Evolutionary conservation across 1,284 basidiomycete genomes (phyloP), one percentile per base, ranked within the genome.

Genomic region (Thecaphora frezii): DNA sequence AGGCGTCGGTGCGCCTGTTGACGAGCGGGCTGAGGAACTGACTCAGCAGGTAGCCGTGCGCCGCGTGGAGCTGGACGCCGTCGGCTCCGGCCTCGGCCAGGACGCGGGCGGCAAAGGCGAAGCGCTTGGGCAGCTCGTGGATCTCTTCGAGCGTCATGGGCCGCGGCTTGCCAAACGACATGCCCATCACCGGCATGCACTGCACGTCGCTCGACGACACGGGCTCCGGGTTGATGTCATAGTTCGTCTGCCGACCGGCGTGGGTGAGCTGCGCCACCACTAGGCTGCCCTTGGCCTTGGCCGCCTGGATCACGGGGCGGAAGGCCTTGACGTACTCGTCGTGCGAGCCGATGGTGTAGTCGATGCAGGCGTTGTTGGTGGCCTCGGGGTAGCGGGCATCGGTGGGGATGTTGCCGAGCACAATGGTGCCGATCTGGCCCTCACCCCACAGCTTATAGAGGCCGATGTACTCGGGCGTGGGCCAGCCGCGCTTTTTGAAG

Each of bases 31-130:
- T 91, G 25, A 97, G 82, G 77, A 93, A 94, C 67, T 91, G 87
- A 0, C 90, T 85, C 14, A 97, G 81, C 12, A 97, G 83, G 78
- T 97, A 81, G 40, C 93, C 92, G 81, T 96, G 92, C 0, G 89
- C 89, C 24, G 85, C 88, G 79, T 97, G 93, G 19, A 97, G 69
- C 76, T 97, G 86, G 13, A 96, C 82, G 0, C 93, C 94, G 68
- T 96, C 89, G 78, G 92, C 94, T 0, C 91, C 90, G 25, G 88
- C 82, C 49, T 84, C 79, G 18, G 83, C 79, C 14, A 90, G 89
- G 30, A 89, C 73, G 49, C 81, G 77, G 1, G 91, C 89, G 2
- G 87, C 89, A 44, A 82, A 81, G 2, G 89, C 84, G 72, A 97
- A 97, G 14, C 81, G 82, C 1, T 83, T 80, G 0, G 90, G 83